phyloP scores from a whole-genome alignment of 202 grass and related monocot species.

The Panicum virgatum region DNA sequence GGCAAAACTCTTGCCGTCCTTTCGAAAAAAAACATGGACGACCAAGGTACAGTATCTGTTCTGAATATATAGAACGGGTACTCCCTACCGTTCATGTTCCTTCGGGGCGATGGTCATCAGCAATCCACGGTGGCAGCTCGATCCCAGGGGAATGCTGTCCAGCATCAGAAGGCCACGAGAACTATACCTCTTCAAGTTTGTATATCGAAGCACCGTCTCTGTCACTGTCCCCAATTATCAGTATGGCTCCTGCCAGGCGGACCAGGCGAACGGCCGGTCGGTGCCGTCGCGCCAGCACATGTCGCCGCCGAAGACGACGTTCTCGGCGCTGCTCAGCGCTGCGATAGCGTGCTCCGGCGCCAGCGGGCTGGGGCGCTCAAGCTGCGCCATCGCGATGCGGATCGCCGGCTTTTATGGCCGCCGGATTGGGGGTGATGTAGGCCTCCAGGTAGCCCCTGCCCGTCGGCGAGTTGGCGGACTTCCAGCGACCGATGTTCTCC shows the following conservation, averaged over 20 bases:
- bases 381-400: conserved; percentile 3
- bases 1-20: too few species aligned
- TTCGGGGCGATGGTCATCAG: not conserved
- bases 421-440: not conserved
- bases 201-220: too few species aligned
- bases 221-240: not conserved
- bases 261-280: conserved; percentile 20
- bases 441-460: not conserved
- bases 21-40: too few species aligned
- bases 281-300: not conserved
- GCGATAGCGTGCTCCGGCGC: not conserved
- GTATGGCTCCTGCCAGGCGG: too few species aligned
- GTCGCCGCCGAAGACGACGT: not conserved
- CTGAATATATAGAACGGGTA: too few species aligned
- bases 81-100: not conserved
- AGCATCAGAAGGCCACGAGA: not conserved
- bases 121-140: not conserved
- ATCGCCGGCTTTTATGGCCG: not conserved
- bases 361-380: not conserved
- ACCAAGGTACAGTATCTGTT: too few species aligned
- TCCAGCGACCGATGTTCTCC: not conserved
- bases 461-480: not conserved
- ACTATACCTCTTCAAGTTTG: not conserved
- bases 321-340: not conserved
- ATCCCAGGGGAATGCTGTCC: not conserved